Evolutionary conservation across 192 early-diverging fungal species (phyloP), one percentile per base, ranked within the genome.

Genomic region (Umbelopsis ramanniana): DNA sequence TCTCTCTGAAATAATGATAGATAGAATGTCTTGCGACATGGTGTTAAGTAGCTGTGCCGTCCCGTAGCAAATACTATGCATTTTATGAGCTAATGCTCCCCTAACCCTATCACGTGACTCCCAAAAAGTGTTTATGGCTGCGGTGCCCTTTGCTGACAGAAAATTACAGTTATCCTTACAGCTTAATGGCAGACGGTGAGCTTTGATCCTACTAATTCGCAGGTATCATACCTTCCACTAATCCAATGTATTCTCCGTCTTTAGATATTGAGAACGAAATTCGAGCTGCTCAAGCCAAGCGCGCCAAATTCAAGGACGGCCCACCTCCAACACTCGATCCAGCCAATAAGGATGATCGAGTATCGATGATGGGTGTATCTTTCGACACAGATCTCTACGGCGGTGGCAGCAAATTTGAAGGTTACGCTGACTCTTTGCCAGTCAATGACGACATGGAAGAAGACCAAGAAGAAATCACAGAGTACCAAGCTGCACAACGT

Each of bases 361-460:
- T 77, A 17, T 82, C 84, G 0, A 54, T 85, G 40, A 72, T 81
- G 0, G 72, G 74, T 46, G 82, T 81, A 9, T 78, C 83, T 9
- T 90, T 87, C 79, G 94, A 94, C 72, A 90, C 84, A n/a, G 92
- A 94, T 72, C 75, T 92, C 23, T 92, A 92, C 73, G 88, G 82
- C 47, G 75, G 78, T 4, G 82, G 82, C 50, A 86, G 90, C 74
- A 90, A 89, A 72, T 93, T 85, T 71, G 89, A 86, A 4, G 89
- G 85, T 22, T 96, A 92, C 81, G 87, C 88, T 45, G 89, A 81
- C 19, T 89, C 90, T 0, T 77, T 94, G 22, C 85, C 83, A 6
- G 78, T 78, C 68, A 85, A 83, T 53, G 86, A 82, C 33, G 82
- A 83, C 19, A 87, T 86, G 33, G 89, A 89, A 43, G 89, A 86